phyloP scores from a whole-genome alignment of 1,139 yeast genomes.

The Suhomyces wounanorum region DNA sequence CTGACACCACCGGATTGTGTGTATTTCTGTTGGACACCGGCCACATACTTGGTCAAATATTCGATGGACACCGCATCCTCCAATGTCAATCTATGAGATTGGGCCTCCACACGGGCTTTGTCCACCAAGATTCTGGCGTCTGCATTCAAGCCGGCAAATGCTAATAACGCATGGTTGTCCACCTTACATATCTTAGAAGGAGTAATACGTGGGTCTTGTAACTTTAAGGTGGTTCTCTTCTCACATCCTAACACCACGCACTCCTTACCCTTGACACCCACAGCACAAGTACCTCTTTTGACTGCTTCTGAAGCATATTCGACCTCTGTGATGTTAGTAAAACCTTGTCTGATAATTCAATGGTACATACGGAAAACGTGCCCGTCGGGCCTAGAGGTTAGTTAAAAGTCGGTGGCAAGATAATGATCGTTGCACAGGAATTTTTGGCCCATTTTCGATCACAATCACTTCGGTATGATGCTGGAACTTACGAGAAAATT shows the following conservation, averaged over 20 bases:
- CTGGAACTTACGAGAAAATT: slow-evolving; percentile 78
- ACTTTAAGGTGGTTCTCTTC: slow-evolving; percentile 89
- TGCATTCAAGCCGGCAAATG: slow-evolving; percentile 97
- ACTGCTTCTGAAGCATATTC: slow-evolving; percentile 98
- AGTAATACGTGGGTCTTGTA: slow-evolving; percentile 95
- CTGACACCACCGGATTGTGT: slow-evolving; percentile 99
- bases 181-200: slow-evolving; percentile 92
- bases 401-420: slow-evolving; percentile 19
- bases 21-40: slow-evolving; percentile 95
- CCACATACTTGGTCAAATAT: slow-evolving; percentile 89
- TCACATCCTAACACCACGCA: slow-evolving; percentile 95
- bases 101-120: slow-evolving; percentile 96
- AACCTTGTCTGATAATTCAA: neutral
- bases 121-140: slow-evolving; percentile 95
- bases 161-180: slow-evolving; percentile 87
- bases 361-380: slow-evolving; percentile 81
- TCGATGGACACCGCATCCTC: slow-evolving; percentile 95
- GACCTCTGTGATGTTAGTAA: slow-evolving; percentile 61
- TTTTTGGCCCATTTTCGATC: neutral
- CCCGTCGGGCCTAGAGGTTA: slow-evolving; percentile 81
- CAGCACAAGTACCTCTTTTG: slow-evolving; percentile 97
- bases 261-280: slow-evolving; percentile 89
- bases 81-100: slow-evolving; percentile 88
- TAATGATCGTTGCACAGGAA: neutral
- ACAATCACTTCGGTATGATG: neutral